phyloP scores from a whole-genome alignment of 805 yeast genomes.

The Candida nemodendra region DNA sequence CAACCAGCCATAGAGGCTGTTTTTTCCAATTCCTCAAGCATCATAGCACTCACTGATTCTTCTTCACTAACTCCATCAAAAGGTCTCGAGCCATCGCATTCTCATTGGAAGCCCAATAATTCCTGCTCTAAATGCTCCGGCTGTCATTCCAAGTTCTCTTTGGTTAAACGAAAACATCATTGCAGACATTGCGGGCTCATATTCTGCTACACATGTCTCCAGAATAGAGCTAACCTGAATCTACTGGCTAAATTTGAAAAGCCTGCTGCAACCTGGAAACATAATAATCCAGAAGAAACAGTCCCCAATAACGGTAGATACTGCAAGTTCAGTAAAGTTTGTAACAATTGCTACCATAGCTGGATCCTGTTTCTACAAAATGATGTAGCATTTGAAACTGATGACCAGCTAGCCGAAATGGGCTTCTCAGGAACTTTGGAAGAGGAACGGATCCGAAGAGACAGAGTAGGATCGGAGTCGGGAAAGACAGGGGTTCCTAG shows the following conservation, averaged over 20 bases:
- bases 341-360: constrained; percentile 24
- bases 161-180: constrained; percentile 43
- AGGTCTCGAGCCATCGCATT: constrained; percentile 45
- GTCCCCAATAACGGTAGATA: constrained; percentile 10
- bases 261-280: constrained; percentile 11
- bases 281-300: not conserved
- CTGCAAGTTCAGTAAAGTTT: constrained; percentile 30
- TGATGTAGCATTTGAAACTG: constrained; percentile 27
- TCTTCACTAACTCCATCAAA: constrained; percentile 6
- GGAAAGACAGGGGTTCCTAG: constrained; percentile 33
- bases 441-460: constrained; percentile 11
- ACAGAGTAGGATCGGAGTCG: constrained; percentile 34
- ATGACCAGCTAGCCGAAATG: constrained; percentile 4
- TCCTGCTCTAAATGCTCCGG: constrained; percentile 37
- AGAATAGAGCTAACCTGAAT: constrained; percentile 32
- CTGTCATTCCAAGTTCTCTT: constrained; percentile 26
- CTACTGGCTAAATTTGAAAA: constrained; percentile 36
- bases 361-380: constrained; percentile 28
- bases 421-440: constrained; percentile 3
- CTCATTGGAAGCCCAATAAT: constrained; percentile 51
- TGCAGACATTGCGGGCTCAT: constrained; percentile 52
- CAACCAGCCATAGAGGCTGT: constrained; percentile 7
- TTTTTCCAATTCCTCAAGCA: constrained; percentile 15
- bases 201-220: constrained; percentile 38
- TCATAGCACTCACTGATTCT: constrained; percentile 1